Evolutionary conservation across 306 rosid genomes (phyloP), one percentile per base, ranked within the genome.

Genomic region (Morella rubra): DNA sequence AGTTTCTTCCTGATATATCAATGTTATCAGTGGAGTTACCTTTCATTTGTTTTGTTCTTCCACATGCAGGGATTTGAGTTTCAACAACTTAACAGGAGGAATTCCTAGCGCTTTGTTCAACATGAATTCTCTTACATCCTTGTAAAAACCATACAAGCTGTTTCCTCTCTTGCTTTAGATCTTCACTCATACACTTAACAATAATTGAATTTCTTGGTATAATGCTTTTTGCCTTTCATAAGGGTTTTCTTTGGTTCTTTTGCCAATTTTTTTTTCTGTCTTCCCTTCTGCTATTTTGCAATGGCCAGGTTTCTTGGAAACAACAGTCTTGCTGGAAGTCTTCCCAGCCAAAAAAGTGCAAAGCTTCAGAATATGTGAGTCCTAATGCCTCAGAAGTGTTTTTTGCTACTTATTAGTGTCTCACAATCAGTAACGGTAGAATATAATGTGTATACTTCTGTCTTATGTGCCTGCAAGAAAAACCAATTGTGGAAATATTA

Each of bases 241-340:
- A 45, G 8, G 32, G 51, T 42, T 12, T 40, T 0, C 18, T 22
- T 44, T 16, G 5, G 32, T 27, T 49, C 4, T 49, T 49, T 49
- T 49, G 4, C 52, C 52, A 27, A 27, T 24, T 24, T 27, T 27
- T 49, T 49, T 49, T 5, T 49, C 3, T 32, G 11, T 54, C 47
- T 47, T 67, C 41, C 53, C 16, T 45, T 20, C n/a, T 6, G 7
- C 8, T 3, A 32, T 4, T n/a, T 20, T 40, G 37, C 19, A 67
- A 46, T 73, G 47, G 13, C 64, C 52, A 82, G 85, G 64, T 82
- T 77, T 77, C 85, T 82, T 77, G 85, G 85, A 50, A 82, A 77
- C 79, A 82, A 77, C 42, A 77, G 79, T 69, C 59, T 82, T 8
- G 73, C 79, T 59, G 85, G 85, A 67, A 52, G 14, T 2, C 81